These are phyloP conservation scores for Fusarium decemcellulare DNA, from an alignment of 2,329 filamentous ascomycete species.

Conservation along the genomic window DNA sequence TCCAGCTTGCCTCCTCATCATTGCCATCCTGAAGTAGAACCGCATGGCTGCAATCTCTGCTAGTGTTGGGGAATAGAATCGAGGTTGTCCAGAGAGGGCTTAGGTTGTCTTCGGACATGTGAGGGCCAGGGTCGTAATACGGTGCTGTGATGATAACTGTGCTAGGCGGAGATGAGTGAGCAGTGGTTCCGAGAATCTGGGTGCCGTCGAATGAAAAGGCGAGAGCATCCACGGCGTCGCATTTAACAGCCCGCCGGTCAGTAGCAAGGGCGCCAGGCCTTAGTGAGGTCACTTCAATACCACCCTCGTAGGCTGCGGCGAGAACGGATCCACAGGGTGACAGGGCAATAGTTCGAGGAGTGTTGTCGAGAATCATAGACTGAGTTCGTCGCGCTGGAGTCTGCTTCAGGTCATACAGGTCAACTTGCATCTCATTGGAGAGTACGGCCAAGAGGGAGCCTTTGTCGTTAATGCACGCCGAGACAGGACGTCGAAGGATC, in stretches of 20 bases:
- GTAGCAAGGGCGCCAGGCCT: conserved; percentile 73
- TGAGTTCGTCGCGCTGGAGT: conserved; percentile 79
- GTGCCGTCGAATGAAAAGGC: conserved; percentile 84
- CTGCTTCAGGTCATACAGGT: conserved; percentile 81
- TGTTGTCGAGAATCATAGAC: conserved; percentile 83
- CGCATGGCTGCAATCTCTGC: conserved; percentile 83
- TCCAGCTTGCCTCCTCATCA: conserved; percentile 79
- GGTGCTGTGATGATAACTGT: conserved; percentile 85
- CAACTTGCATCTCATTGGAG: conserved; percentile 86
- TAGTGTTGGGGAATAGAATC: conserved; percentile 87
- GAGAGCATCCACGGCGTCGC: conserved; percentile 80
- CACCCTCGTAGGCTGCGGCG: conserved; percentile 87
- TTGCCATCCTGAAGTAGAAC: conserved; percentile 75
- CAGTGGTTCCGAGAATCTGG: conserved; percentile 82
- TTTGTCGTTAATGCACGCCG: conserved; percentile 85
- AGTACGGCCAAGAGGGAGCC: conserved; percentile 83
- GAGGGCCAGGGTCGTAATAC: conserved; percentile 81
- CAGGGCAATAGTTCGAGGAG: conserved; percentile 82
- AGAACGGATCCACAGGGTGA: conserved; percentile 87
- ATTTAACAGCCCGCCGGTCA: conserved; percentile 83
- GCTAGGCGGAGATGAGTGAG: conserved; percentile 73
- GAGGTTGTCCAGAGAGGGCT: conserved; percentile 88
- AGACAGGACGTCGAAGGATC: conserved; percentile 80
- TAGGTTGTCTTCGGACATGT: conserved; percentile 76
- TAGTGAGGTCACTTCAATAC: conserved; percentile 89